Percentiles rank a stretch among this genome's conserved stretches.
These are phyloP conservation scores for Cadophora sp. DNA, from an alignment of 2,329 filamentous ascomycete genomes.

Conservation along the genomic window DNA sequence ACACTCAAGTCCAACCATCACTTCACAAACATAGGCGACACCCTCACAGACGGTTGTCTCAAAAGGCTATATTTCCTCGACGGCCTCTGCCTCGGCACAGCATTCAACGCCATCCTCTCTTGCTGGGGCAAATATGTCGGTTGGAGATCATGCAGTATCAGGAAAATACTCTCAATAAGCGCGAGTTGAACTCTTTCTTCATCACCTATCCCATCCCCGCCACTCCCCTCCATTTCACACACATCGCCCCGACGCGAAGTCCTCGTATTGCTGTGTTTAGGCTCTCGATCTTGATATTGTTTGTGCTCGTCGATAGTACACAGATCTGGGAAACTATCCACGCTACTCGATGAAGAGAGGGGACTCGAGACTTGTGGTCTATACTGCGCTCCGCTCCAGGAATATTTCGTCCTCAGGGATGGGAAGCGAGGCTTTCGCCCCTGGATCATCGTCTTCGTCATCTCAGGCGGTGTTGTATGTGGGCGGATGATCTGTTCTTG, in stretches of 20 bases:
- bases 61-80: conserved; percentile 6
- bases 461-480: conserved; percentile 1
- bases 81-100: conserved; percentile 1
- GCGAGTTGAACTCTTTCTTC: conserved; percentile 16
- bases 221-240: background rate
- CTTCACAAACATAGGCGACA: background rate
- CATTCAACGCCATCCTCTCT: background rate
- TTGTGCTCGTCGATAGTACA: conserved; percentile 7
- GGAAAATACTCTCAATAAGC: conserved; percentile 22
- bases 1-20: background rate
- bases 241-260: background rate
- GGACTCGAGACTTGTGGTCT: conserved; percentile 17
- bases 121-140: conserved; percentile 7
- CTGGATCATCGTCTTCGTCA: background rate
- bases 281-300: background rate
- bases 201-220: conserved; percentile 12
- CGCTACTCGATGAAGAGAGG: background rate
- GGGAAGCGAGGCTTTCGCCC: conserved; percentile 4
- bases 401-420: conserved; percentile 4
- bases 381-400: conserved; percentile 11
- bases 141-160: conserved; percentile 23
- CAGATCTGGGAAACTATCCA: conserved; percentile 7
- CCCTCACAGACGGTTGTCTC: conserved; percentile 8
- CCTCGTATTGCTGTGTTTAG: background rate
- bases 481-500: background rate